Evolutionary conservation across 352 stramenopile species (phyloP), one percentile per base, ranked within the genome.

Genomic region (Blastocystis hominis): DNA sequence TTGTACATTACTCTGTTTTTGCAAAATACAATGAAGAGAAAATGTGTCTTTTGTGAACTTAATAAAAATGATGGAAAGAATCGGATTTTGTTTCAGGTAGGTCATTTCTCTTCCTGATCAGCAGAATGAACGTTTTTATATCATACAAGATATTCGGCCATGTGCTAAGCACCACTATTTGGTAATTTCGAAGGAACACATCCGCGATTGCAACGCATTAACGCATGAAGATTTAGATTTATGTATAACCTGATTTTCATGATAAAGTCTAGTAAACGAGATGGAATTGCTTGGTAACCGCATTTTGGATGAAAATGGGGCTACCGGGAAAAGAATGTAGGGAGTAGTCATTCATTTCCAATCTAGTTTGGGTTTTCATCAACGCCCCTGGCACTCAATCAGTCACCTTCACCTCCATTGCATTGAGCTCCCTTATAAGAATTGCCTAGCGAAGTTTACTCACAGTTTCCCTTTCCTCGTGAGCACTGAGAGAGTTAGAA

Each of bases 371-470:
- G 64, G 64, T 3, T 76, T 76, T 50, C 64, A 76, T 76, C 3
- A 40, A n/a, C 20, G 64, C 50, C 64, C 64, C 42, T 76, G 64
- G 64, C 34, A 50, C 7, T 50, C 64, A 17, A 76, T 76, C 36
- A 17, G 42, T 76, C 64, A 76, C 17, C 64, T 76, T 50, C 64
- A 76, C 44, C 44, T 76, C 36, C 64, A 76, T 54, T 76, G 64
- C 17, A 76, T 76, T 34, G 64, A 40, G 6, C 64, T 76, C 55
- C 64, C 64, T 0, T 76, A 55, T 34, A 76, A 76, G 36, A 76
- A 76, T 20, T 76, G 64, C 36, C 55, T 3, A 7, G 50, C 64
- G n/a, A 76, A 76, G 47, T 54, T 55, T 55, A 55, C 64, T n/a
- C 64, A 76, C 34, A 50, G n/a, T 13, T 2, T 17, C 55, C 64